Evolutionary conservation across 495 filamentous ascomycete genomes (phyloP).

Genomic region (Neurospora sp.): DNA sequence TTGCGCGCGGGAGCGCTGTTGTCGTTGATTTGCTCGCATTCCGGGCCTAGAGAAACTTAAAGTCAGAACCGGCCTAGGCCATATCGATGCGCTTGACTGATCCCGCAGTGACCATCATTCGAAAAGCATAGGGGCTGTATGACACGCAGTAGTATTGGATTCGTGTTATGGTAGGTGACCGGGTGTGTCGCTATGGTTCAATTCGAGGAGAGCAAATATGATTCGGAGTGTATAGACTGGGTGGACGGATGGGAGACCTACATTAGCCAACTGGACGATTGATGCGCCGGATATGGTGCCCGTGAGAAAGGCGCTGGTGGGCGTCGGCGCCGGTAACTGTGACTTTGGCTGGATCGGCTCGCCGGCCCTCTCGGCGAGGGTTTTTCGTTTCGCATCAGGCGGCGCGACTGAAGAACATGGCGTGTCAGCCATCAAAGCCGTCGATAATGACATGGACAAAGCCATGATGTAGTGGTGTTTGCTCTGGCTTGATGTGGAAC

Average conservation of each 20-base stretch:
- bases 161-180: background rate
- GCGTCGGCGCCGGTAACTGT: constrained; percentile 5
- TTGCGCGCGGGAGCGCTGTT: background rate
- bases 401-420: constrained; percentile 22
- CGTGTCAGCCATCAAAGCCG: constrained; percentile 9
- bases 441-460: background rate
- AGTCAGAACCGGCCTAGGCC: background rate
- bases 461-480: background rate
- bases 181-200: background rate
- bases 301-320: background rate
- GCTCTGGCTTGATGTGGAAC: background rate
- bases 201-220: background rate
- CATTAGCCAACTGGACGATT: constrained; percentile 9
- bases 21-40: background rate
- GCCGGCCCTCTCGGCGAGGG: constrained; percentile 45
- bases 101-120: background rate
- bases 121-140: background rate
- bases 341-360: constrained; percentile 29
- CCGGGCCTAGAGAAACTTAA: background rate
- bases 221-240: background rate
- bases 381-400: constrained; percentile 49
- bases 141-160: background rate
- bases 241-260: constrained; percentile 1
- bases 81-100: background rate
- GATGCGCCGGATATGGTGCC: constrained; percentile 14